Evolutionary conservation across 345 rosid species (phyloP).

Genomic region (Rhizophora mangle): DNA sequence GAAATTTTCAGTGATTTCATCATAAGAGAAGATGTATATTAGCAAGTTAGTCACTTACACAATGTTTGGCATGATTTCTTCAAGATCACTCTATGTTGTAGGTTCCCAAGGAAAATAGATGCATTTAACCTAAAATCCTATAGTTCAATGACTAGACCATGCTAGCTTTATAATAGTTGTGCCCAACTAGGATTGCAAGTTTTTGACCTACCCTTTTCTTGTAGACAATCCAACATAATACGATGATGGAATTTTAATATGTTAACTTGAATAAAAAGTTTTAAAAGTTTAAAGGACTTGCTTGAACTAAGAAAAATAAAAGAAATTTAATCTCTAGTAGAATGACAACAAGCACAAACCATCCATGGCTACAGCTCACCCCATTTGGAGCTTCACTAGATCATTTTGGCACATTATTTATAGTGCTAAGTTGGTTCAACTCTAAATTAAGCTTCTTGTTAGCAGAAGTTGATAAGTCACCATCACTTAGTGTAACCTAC

Average conservation of each 20-base stretch:
- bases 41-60: slow-evolving; percentile 40
- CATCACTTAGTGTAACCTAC: slow-evolving; percentile 76
- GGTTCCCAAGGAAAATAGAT: slow-evolving; percentile 82
- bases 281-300: not conserved
- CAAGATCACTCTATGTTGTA: slow-evolving; percentile 48
- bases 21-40: not conserved
- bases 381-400: slow-evolving; percentile 23
- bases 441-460: slow-evolving; percentile 72
- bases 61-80: slow-evolving; percentile 49
- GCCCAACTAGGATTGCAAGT: not conserved
- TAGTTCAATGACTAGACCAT: slow-evolving; percentile 10
- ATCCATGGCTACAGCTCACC: slow-evolving; percentile 37
- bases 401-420: slow-evolving; percentile 19
- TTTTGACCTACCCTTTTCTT: too few species aligned
- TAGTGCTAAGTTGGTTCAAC: slow-evolving; percentile 39
- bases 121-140: slow-evolving; percentile 50
- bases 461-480: slow-evolving; percentile 64
- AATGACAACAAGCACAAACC: slow-evolving; percentile 9
- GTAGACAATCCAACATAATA: not conserved
- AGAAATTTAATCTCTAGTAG: not conserved
- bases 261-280: not conserved
- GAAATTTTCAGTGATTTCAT: not conserved
- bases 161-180: not conserved
- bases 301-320: not conserved
- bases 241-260: not conserved